These are phyloP conservation scores for Fagopyrum homotropicum DNA, from an alignment of 148 eudicot species.

Conservation along the genomic window DNA sequence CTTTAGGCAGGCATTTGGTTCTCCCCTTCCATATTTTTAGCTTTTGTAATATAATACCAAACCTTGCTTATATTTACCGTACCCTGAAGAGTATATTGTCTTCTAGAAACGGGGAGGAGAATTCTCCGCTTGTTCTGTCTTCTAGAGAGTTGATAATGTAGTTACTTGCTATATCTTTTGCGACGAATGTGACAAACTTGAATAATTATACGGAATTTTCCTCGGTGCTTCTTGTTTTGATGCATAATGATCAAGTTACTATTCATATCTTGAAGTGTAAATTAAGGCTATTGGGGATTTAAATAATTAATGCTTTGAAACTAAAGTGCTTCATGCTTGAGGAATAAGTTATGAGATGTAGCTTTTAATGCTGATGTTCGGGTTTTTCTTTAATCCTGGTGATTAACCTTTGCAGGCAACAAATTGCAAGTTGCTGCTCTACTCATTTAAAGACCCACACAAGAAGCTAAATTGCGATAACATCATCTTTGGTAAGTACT, in stretches of 20 bases:
- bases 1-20: neutral
- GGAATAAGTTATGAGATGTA: neutral
- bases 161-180: neutral
- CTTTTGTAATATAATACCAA: neutral
- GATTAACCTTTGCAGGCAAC: conserved; percentile 13
- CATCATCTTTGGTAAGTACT: conserved; percentile 2
- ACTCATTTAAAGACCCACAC: neutral
- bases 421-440: conserved; percentile 4
- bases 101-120: neutral
- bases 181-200: neutral
- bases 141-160: neutral
- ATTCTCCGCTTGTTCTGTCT: neutral
- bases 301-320: neutral
- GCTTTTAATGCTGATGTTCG: neutral
- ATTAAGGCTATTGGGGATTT: conserved; percentile 3
- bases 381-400: neutral
- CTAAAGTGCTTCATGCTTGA: conserved; percentile 8
- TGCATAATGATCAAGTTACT: conserved; percentile 4
- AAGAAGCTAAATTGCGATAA: neutral
- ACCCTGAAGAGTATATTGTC: too few species aligned
- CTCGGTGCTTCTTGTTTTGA: neutral
- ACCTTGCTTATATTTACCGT: neutral
- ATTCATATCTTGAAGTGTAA: neutral
- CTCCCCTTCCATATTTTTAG: neutral
- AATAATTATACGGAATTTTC: neutral